Base-by-base conservation (phyloP, 495 filamentous ascomycete species). In the Arthonia radiata region DNA sequence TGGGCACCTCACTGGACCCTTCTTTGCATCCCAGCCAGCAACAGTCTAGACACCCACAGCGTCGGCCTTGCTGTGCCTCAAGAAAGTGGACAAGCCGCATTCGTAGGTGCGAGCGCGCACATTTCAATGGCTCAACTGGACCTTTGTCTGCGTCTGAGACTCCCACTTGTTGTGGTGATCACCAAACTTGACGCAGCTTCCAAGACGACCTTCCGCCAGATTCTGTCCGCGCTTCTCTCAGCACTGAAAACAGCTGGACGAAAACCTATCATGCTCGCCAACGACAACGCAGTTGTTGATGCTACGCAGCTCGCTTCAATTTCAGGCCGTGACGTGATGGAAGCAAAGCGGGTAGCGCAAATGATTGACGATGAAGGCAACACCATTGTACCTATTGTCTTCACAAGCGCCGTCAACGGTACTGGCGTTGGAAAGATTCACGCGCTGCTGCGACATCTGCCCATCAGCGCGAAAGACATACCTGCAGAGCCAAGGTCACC, bases 1-100 rank as follows among this genome's bases (percentile, higher is more conserved):
- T 97, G 86, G 81, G 79, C 77, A 13, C 86, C 86, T 13, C 82
- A 97, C 42, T 92, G 81, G 65, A 80, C 78, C 4, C 41, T 89
- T 24, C 61, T 92, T 7, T 89, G 89, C 38, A 68, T 93, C 30
- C 67, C 82, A 13, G 80, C 79, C 13, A 77, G 83, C 39, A 69
- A 73, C 34, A 57, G 53, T 16, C 63, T 70, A 19, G 48, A 57
- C 12, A 40, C 46, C 3, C 42, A 46, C 15, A 45, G 50, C 0
- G 47, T 40, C 26, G 45, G 10, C 27, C 45, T 8, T 15, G 22
- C 28, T 4, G 24, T 39, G n/a, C n/a, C n/a, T n/a, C n/a, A n/a
- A n/a, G n/a, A n/a, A n/a, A 13, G 53, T 52, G 0, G 39, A 47
- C 13, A 53, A 53, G 9, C 34, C 38, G 13, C 17, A 27, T 1